Evolutionary conservation across 352 stramenopile genomes (phyloP).

Genomic region (Globisporangium viniferum): DNA sequence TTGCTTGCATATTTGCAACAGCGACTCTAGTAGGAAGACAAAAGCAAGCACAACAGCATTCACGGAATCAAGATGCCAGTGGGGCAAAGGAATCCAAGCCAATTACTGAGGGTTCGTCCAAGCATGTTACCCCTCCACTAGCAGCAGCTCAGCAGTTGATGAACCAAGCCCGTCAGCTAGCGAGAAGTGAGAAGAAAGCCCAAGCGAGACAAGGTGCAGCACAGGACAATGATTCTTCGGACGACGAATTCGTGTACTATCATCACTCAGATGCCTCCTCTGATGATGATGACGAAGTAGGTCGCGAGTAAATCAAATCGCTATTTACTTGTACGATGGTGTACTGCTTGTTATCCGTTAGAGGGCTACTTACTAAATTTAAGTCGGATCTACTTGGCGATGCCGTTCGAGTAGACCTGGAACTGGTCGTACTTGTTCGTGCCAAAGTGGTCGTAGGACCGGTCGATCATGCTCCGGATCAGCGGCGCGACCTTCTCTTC

Average conservation of each 20-base stretch:
- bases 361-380: neutral
- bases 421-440: conserved; percentile 96
- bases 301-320: neutral
- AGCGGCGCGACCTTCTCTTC: conserved; percentile 55
- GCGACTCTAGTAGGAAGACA: neutral
- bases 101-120: neutral
- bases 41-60: neutral
- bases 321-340: neutral
- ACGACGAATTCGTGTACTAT: conserved; percentile 6
- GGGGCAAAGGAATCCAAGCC: neutral
- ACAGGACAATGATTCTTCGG: neutral
- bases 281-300: neutral
- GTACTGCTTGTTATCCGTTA: neutral
- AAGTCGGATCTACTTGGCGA: conserved; percentile 55
- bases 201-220: neutral
- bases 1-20: neutral
- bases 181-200: neutral
- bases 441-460: conserved; percentile 93
- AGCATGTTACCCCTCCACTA: neutral
- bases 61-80: neutral
- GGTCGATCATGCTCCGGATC: conserved; percentile 92
- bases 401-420: conserved; percentile 91
- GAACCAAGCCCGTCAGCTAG: neutral
- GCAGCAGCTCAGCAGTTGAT: neutral
- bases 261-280: neutral